These are phyloP conservation scores for Pestalotiopsis sp. DNA, from an alignment of 2,329 filamentous ascomycete species.

Conservation along the genomic window DNA sequence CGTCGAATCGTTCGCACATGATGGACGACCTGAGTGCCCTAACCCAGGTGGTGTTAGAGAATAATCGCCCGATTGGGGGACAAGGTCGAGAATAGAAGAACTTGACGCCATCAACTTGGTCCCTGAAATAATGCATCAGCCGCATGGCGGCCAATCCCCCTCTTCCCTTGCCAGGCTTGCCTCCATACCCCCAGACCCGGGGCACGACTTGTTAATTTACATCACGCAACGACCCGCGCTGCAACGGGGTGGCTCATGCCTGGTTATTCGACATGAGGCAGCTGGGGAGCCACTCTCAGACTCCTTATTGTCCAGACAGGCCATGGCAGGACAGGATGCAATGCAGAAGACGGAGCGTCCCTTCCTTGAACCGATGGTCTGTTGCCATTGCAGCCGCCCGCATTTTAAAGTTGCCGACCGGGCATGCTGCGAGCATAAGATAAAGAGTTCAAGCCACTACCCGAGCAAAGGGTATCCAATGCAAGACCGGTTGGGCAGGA, in stretches of 20 bases:
- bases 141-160: background rate
- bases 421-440: background rate
- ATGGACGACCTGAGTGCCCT: background rate
- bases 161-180: background rate
- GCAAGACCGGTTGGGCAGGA: background rate
- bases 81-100: background rate
- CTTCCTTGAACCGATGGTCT: background rate
- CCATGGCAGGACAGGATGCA: background rate
- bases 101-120: background rate
- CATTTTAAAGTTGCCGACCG: conserved; percentile 9
- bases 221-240: background rate
- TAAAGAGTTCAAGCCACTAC: conserved; percentile 3
- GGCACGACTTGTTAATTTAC: background rate
- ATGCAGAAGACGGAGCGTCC: background rate
- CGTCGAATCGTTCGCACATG: background rate
- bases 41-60: background rate
- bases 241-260: background rate
- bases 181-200: background rate
- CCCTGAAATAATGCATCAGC: background rate
- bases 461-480: background rate
- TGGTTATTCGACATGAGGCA: background rate
- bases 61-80: background rate
- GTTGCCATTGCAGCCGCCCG: conserved; percentile 4
- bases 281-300: background rate
- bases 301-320: background rate